A percentile compares a stretch with the other conserved stretches of the same genome.
Evolutionary conservation across 139 green algal genomes (phyloP).

Genomic region (Ostreobium quekettii): DNA sequence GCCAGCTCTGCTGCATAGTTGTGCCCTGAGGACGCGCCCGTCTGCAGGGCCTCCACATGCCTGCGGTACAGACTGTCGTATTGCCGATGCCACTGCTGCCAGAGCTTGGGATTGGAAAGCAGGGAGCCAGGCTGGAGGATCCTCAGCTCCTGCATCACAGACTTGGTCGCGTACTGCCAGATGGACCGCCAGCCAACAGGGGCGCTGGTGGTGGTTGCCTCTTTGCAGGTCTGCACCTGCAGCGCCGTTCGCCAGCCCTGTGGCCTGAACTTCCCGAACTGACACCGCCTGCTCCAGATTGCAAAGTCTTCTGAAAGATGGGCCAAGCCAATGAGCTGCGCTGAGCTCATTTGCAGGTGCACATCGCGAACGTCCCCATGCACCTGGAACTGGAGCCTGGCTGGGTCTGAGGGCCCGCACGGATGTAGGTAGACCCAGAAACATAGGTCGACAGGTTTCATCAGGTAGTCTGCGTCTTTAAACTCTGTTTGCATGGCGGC

Average conservation of each 20-base stretch:
- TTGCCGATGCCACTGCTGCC: conserved; percentile 15
- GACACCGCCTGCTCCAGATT: conserved; percentile 30
- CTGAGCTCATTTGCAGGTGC: conserved; percentile 29
- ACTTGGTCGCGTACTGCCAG: conserved; percentile 39
- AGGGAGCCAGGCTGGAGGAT: not conserved
- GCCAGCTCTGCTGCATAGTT: conserved; percentile 20
- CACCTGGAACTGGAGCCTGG: conserved; percentile 24
- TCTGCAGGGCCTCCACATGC: conserved; percentile 1
- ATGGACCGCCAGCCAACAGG: conserved; percentile 29
- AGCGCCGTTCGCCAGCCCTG: conserved; percentile 33
- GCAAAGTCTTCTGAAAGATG: conserved; percentile 33
- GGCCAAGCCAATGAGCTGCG: conserved; percentile 25
- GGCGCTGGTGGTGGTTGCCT: not conserved
- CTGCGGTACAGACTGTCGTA: conserved; percentile 14
- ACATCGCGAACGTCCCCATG: conserved; percentile 24
- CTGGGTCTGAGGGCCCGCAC: not conserved
- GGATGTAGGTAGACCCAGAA: not conserved
- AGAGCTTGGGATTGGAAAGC: conserved; percentile 5
- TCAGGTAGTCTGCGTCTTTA: conserved; percentile 4
- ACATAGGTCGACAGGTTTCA: not conserved
- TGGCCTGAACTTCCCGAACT: conserved; percentile 41
- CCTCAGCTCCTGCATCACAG: conserved; percentile 32
- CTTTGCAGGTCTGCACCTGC: conserved; percentile 15
- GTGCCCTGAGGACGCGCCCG: not conserved
- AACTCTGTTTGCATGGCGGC: too few species aligned